Conservation (phyloP, 1,284 basidiomycete species). For the Tilletia caries region DNA sequence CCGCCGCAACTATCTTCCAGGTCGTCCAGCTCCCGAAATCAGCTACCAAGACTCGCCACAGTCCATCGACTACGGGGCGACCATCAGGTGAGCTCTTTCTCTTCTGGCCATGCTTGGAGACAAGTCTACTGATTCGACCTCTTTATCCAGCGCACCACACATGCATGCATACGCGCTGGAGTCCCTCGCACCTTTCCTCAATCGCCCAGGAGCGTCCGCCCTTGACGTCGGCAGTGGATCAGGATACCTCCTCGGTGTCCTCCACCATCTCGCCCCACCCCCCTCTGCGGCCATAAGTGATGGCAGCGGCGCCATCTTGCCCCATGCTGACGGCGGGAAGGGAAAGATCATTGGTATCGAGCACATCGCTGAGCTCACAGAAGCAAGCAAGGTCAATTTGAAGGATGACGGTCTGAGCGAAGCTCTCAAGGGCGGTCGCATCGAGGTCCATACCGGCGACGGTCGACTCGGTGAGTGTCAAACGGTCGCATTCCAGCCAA, state of each 20-base stretch:
- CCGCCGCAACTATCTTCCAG: conserved; percentile 63
- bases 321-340: conserved; percentile 18
- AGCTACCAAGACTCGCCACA: conserved; percentile 77
- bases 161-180: conserved; percentile 74
- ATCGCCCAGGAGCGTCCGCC: conserved; percentile 65
- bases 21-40: background rate
- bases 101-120: conserved; percentile 55
- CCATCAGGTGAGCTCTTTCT: conserved; percentile 87
- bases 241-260: conserved; percentile 47
- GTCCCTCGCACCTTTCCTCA: conserved; percentile 67
- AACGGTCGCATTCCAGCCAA: too few relatives aligned
- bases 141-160: background rate
- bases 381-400: conserved; percentile 70
- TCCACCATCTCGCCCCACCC: conserved; percentile 37
- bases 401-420: conserved; percentile 65
- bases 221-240: conserved; percentile 64
- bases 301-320: background rate
- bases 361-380: conserved; percentile 63
- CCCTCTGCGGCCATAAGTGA: background rate
- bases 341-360: conserved; percentile 85
- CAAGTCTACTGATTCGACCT: background rate
- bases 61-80: conserved; percentile 76
- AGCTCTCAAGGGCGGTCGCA: conserved; percentile 60
- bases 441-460: conserved; percentile 72
- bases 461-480: conserved; percentile 69